These are phyloP conservation scores for Solanum phureja DNA, from an alignment of 257 asterid genomes.

Conservation along the genomic window DNA sequence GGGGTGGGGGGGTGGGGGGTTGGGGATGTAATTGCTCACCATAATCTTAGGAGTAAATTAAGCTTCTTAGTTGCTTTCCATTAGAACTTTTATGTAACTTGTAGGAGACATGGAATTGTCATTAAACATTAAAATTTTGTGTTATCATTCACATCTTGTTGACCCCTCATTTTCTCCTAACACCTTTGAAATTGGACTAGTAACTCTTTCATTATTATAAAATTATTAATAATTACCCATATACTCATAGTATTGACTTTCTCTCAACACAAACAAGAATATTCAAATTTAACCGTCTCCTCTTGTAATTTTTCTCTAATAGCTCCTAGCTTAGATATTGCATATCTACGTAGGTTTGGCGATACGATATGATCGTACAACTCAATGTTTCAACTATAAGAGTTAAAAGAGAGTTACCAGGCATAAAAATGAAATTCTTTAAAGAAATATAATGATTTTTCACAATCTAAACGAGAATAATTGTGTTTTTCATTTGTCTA, in stretches of 20 bases:
- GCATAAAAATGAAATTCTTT: accelerated
- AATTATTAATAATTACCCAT: neutral
- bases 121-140: neutral
- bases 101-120: neutral
- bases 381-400: neutral
- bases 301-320: neutral
- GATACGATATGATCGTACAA: accelerated
- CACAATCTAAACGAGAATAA: neutral
- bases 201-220: neutral
- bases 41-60: neutral
- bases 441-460: neutral
- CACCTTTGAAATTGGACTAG: neutral
- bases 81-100: neutral
- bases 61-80: neutral
- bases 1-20: neutral
- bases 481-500: too few species aligned
- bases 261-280: neutral
- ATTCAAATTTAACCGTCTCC: neutral
- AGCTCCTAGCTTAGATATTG: neutral
- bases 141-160: neutral
- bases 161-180: neutral
- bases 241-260: neutral
- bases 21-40: neutral
- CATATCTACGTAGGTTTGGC: neutral
- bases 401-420: neutral